Conservation (phyloP, 2,329 filamentous ascomycete genomes). For the Aureobasidium zeae region DNA sequence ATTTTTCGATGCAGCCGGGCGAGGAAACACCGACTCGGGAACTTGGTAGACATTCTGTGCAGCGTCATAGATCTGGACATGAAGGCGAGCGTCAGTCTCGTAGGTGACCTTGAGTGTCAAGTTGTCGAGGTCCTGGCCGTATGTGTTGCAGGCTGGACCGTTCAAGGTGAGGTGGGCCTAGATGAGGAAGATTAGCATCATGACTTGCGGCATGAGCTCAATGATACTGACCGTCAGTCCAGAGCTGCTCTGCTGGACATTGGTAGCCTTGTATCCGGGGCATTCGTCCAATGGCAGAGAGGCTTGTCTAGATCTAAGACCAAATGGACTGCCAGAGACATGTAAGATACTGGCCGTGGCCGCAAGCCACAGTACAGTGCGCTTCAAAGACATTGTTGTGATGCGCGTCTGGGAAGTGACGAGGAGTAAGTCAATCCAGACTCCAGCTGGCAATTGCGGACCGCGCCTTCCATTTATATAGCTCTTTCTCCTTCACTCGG, state of each 20-base stretch:
- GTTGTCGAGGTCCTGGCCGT: constrained; percentile 48
- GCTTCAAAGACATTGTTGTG: background rate
- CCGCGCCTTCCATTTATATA: too few relatives aligned
- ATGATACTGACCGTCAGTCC: constrained; percentile 46
- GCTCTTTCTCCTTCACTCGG: too few relatives aligned
- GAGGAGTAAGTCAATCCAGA: background rate
- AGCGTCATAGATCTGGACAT: constrained; percentile 64
- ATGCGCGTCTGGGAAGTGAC: background rate
- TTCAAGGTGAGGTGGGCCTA: constrained; percentile 55
- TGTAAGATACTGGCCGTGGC: constrained; percentile 9
- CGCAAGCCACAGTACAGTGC: constrained; percentile 1
- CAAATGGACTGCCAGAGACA: constrained; percentile 2
- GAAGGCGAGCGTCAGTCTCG: constrained; percentile 53
- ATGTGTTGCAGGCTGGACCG: constrained; percentile 53
- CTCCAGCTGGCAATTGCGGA: background rate
- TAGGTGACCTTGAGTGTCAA: constrained; percentile 53
- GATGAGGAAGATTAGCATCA: constrained; percentile 14
- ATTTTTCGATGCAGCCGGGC: constrained; percentile 39
- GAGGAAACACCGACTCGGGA: constrained; percentile 57
- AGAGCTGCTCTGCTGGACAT: constrained; percentile 41
- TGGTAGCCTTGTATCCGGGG: constrained; percentile 58
- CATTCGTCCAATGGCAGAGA: constrained; percentile 33
- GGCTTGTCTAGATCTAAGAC: constrained; percentile 14
- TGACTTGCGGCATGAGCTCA: background rate
- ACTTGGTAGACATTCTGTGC: constrained; percentile 65